Evolutionary conservation across 129 eudicot species (phyloP), one percentile per base, ranked within the genome.

Genomic region (Logfia minima): DNA sequence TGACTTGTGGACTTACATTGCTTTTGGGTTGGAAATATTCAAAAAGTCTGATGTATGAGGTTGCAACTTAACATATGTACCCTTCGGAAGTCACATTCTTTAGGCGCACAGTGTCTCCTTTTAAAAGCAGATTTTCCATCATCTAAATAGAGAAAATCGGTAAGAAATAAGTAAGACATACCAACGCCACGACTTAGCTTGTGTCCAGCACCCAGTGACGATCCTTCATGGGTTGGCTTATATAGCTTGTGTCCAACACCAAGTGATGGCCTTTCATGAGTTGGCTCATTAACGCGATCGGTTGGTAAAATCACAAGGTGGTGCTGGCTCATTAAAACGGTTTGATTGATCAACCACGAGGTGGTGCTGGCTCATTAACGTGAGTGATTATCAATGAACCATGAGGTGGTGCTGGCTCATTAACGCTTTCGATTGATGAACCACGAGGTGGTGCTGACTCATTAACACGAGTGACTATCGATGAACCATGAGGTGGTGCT

Each of bases 11-110:
- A 85, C 97, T 89, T 72, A 88, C 96, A 93, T 93, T 73, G 97
- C 96, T 78, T 90, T 85, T 29, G 97, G 96, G 75, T 93, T 93
- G 39, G 96, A 87, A 34, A 93, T 89, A 71, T 90, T 92, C 89
- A 92, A 81, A 84, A 90, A 93, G 85, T 93, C 97, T 34, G 79
- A 85, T 9, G 98, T 90, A 81, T 93, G 98, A 68, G 98, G 98
- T 75, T 93, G 96, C 84, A 93, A 74, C 78, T 90, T 93, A 14
- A 93, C 98, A 67, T 93, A 93, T 66, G 90, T 92, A 65, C 98
- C 98, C 88, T 90, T 90, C 2, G 98, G 98, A 82, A 93, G 98
- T 87, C 68, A 53, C 91, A 70, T 93, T 93, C 82, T 93, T 90
- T 70, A 93, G 82, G 28, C 86, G 84, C 82, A 90, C 95, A 62